These are phyloP conservation scores for Danielozyma ontarioensis DNA, from an alignment of 805 yeast species.

Conservation along the genomic window DNA sequence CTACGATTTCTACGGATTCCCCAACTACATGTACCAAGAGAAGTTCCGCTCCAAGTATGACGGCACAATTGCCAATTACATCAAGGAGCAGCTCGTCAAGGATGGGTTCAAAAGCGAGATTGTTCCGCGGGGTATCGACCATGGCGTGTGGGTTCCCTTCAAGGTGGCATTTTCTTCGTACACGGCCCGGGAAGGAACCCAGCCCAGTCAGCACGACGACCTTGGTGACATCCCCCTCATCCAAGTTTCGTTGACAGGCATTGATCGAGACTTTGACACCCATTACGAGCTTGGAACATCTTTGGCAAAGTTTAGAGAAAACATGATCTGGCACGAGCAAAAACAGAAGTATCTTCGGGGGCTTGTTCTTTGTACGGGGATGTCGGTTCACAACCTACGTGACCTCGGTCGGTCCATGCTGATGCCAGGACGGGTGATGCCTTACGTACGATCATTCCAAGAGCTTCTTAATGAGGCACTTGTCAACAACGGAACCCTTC, in stretches of 20 bases:
- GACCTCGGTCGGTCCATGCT: conserved; percentile 36
- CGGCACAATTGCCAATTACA: conserved; percentile 35
- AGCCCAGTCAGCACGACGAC: conserved; percentile 24
- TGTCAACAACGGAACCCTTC: conserved; percentile 21
- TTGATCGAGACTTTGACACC: conserved; percentile 33
- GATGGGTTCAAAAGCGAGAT: conserved; percentile 42
- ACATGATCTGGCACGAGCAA: conserved; percentile 28
- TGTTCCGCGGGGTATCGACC: conserved; percentile 67
- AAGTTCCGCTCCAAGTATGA: conserved; percentile 52
- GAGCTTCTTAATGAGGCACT: conserved; percentile 38
- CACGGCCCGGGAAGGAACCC: conserved; percentile 17
- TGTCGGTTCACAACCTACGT: conserved; percentile 72
- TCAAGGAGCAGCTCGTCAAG: conserved; percentile 35
- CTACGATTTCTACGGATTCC: conserved; percentile 76
- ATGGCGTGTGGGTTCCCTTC: conserved; percentile 80
- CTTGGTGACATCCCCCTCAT: conserved; percentile 42
- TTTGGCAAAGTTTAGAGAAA: conserved; percentile 45
- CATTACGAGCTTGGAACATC: conserved; percentile 54
- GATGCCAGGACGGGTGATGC: conserved; percentile 19
- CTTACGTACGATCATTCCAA: conserved; percentile 54
- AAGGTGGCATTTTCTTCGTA: conserved; percentile 58
- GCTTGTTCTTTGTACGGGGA: conserved; percentile 62
- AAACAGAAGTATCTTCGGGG: conserved; percentile 23
- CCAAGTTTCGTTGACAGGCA: conserved; percentile 45
- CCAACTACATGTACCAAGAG: conserved; percentile 56